phyloP scores from a whole-genome alignment of 2,329 filamentous ascomycete species.

The Talaromyces sp. region DNA sequence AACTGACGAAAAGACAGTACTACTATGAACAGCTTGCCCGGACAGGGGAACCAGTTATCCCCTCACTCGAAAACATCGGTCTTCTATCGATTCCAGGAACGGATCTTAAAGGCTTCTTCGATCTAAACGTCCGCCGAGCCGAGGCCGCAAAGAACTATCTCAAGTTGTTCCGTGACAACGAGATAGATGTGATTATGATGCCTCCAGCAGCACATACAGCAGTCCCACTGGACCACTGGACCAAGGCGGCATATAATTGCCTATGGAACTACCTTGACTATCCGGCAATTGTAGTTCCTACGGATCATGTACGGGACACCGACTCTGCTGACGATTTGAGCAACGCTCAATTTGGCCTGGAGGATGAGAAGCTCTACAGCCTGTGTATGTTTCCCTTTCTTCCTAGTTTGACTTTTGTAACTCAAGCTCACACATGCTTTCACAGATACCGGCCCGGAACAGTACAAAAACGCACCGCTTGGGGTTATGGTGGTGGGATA shows the following conservation, averaged over 20 bases:
- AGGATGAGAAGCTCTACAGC: slow-evolving; percentile 11
- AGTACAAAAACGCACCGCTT: slow-evolving; percentile 8
- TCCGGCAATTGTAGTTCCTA: slow-evolving; percentile 15
- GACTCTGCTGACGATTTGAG: slow-evolving; percentile 8
- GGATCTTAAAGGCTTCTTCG: slow-evolving; percentile 42
- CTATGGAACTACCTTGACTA: slow-evolving; percentile 17
- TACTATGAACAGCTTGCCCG: slow-evolving; percentile 12
- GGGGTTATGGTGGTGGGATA: slow-evolving; percentile 15
- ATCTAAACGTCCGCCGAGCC: slow-evolving; percentile 42
- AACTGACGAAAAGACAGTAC: slow-evolving; percentile 10
- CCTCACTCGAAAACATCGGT: slow-evolving; percentile 12
- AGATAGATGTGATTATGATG: slow-evolving; percentile 49
- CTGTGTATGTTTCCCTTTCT: background rate
- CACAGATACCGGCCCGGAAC: slow-evolving; percentile 10
- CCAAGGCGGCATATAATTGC: slow-evolving; percentile 4
- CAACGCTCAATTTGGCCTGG: slow-evolving; percentile 15
- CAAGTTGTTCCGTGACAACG: slow-evolving; percentile 14
- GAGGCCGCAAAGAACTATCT: slow-evolving; percentile 26
- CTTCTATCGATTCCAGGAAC: slow-evolving; percentile 19
- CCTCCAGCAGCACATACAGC: slow-evolving; percentile 52
- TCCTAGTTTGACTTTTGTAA: background rate
- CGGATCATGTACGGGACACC: slow-evolving; percentile 11
- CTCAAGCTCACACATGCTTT: background rate
- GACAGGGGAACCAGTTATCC: slow-evolving; percentile 13
- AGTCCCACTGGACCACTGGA: slow-evolving; percentile 47